Conservation (phyloP, 768 basidiomycete species). For the Lactarius trivialis region DNA sequence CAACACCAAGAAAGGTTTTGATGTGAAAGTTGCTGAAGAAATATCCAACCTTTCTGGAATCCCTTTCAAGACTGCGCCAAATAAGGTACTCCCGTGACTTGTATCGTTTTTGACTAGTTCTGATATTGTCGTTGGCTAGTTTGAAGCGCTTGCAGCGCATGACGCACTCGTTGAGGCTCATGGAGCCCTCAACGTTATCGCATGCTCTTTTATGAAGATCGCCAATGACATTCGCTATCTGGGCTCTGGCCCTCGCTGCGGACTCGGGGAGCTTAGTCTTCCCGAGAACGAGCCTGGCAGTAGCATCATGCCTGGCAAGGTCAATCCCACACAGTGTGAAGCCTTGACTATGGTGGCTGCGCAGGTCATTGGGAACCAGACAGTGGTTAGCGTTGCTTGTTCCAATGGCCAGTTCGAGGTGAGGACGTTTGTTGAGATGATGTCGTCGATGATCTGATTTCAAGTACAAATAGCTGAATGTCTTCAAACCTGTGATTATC, state of each 20-base stretch:
- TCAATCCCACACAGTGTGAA: slow-evolving; percentile 99
- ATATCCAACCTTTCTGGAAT: slow-evolving; percentile 88
- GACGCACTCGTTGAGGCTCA: slow-evolving; percentile 97
- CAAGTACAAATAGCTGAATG: slow-evolving; percentile 65
- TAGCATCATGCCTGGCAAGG: slow-evolving; percentile 99
- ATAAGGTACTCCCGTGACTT: slow-evolving; percentile 58
- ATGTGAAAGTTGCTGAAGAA: slow-evolving; percentile 87
- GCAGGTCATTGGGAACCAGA: slow-evolving; percentile 98
- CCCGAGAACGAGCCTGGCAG: slow-evolving; percentile 99
- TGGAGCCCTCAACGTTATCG: slow-evolving; percentile 91
- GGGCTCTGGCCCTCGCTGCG: slow-evolving; percentile 95
- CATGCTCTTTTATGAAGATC: slow-evolving; percentile 98
- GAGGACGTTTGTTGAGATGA: slow-evolving; percentile 22
- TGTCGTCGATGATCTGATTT: not conserved
- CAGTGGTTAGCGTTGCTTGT: slow-evolving; percentile 84
- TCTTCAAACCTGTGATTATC: slow-evolving; percentile 98
- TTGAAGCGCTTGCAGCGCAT: slow-evolving; percentile 96
- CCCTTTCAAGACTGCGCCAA: slow-evolving; percentile 92
- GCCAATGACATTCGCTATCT: slow-evolving; percentile 99
- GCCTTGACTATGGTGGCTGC: slow-evolving; percentile 98
- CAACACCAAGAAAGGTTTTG: slow-evolving; percentile 96
- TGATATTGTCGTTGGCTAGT: slow-evolving; percentile 40
- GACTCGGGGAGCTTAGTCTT: slow-evolving; percentile 87
- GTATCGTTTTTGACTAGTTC: not conserved
- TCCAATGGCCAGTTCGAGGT: slow-evolving; percentile 98